Conservation (phyloP, 108 stramenopile genomes). For the Skeletonema potamos region DNA sequence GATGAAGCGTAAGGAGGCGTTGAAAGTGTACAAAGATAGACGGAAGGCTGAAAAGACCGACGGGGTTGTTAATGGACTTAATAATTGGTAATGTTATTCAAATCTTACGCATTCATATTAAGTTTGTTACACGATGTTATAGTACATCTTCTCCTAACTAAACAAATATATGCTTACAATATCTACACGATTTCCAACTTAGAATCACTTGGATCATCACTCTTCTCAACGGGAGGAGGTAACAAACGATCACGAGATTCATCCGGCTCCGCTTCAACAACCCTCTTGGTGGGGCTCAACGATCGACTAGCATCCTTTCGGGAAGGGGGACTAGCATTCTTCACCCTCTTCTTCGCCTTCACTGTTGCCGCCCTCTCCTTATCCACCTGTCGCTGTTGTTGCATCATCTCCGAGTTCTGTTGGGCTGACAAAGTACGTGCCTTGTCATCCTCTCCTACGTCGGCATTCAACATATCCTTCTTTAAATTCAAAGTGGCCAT, state of each 20-base stretch:
- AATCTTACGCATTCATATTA: neutral
- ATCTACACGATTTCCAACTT: neutral
- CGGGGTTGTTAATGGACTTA: constrained; percentile 50
- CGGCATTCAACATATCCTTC: constrained; percentile 60
- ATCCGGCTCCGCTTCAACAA: neutral
- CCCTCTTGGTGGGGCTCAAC: neutral
- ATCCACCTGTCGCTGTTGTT: neutral
- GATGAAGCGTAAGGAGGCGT: constrained; percentile 43
- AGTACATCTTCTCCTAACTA: too few relatives aligned
- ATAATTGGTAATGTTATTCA: constrained; percentile 50
- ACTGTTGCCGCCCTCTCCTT: neutral
- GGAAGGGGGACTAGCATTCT: neutral
- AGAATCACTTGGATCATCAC: neutral
- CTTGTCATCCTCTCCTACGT: constrained; percentile 5
- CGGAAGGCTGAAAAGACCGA: constrained; percentile 52
- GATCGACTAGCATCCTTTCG: neutral
- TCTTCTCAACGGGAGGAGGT: neutral
- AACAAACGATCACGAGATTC: neutral
- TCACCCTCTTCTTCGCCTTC: neutral
- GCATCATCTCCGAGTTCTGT: neutral
- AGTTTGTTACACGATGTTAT: too few relatives aligned
- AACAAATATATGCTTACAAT: neutral
- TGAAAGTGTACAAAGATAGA: constrained; percentile 47
- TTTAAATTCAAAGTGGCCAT: constrained; percentile 42
- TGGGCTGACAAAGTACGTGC: neutral